Conservation (phyloP, 306 rosid species). For the Begonia loranthoides region DNA sequence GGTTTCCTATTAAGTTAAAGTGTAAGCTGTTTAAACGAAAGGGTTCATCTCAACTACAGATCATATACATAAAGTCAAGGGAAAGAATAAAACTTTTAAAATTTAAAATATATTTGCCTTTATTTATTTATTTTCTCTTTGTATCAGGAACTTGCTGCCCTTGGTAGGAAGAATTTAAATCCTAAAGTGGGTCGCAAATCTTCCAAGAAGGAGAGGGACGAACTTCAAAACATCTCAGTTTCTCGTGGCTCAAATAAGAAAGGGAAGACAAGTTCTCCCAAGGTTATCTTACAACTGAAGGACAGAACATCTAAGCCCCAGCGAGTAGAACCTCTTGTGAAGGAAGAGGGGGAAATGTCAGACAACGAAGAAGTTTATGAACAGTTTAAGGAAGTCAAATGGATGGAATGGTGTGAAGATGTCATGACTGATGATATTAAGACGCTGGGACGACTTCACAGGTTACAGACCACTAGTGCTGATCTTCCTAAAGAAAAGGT, state of each 20-base stretch:
- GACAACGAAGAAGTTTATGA: constrained; percentile 91
- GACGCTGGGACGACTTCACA: constrained; percentile 75
- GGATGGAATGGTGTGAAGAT: constrained; percentile 99
- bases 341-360: constrained; percentile 99
- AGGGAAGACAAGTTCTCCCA: constrained; percentile 46
- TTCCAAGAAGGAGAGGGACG: constrained; percentile 71
- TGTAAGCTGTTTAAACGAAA: too few relatives aligned
- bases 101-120: too few relatives aligned
- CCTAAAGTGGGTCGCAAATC: constrained; percentile 57
- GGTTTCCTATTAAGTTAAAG: too few relatives aligned
- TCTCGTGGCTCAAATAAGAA: constrained; percentile 43
- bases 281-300: constrained; percentile 36
- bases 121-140: neutral
- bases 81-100: too few relatives aligned
- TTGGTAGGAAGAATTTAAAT: constrained; percentile 56
- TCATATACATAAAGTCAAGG: too few relatives aligned
- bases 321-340: constrained; percentile 66
- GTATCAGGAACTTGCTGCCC: constrained; percentile 68
- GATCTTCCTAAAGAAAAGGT: constrained; percentile 96
- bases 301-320: constrained; percentile 45
- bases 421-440: constrained; percentile 72
- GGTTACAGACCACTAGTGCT: constrained; percentile 87
- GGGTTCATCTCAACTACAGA: too few relatives aligned
- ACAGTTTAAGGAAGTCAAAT: constrained; percentile 96
- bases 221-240: constrained; percentile 24